A percentile compares a stretch with the other conserved stretches of the same genome.
phyloP scores from a whole-genome alignment of 306 rosid species.

The Mucuna pruriens region DNA sequence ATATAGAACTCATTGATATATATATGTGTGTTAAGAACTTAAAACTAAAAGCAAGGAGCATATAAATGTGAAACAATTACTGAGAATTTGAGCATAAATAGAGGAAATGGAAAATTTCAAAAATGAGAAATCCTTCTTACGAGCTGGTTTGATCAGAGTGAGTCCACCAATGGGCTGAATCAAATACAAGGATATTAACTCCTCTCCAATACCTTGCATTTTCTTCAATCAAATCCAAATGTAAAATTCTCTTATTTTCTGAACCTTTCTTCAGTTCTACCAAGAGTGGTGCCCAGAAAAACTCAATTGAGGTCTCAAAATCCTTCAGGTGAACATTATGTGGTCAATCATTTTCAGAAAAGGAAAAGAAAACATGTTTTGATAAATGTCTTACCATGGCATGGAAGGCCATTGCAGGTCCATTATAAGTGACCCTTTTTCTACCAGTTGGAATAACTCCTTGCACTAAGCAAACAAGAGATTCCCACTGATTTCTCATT shows the following conservation, averaged over 20 bases:
- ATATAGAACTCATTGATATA: neutral
- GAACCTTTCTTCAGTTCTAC: slow-evolving; percentile 73
- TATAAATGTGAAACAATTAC: neutral
- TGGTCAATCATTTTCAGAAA: slow-evolving; percentile 6
- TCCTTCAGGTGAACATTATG: slow-evolving; percentile 53
- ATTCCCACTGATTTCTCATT: slow-evolving; percentile 91
- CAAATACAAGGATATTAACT: slow-evolving; percentile 81
- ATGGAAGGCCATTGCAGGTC: slow-evolving; percentile 83
- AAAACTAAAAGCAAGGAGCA: neutral
- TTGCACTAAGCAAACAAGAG: slow-evolving; percentile 79
- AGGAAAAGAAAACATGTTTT: neutral
- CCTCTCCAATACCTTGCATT: slow-evolving; percentile 89
- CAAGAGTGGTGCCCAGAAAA: slow-evolving; percentile 82
- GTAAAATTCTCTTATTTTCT: slow-evolving; percentile 68
- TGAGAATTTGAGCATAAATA: neutral
- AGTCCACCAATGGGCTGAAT: slow-evolving; percentile 98
- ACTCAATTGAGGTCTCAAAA: slow-evolving; percentile 81
- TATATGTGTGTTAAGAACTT: neutral
- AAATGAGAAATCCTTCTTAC: slow-evolving; percentile 53
- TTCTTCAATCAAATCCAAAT: slow-evolving; percentile 83
- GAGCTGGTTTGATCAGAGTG: slow-evolving; percentile 70
- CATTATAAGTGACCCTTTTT: slow-evolving; percentile 66
- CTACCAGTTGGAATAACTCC: slow-evolving; percentile 75
- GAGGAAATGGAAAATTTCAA: slow-evolving; percentile 23
- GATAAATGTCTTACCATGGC: slow-evolving; percentile 57